Conservation (phyloP, 2,329 filamentous ascomycete species). For the Colletotrichum scovillei region DNA sequence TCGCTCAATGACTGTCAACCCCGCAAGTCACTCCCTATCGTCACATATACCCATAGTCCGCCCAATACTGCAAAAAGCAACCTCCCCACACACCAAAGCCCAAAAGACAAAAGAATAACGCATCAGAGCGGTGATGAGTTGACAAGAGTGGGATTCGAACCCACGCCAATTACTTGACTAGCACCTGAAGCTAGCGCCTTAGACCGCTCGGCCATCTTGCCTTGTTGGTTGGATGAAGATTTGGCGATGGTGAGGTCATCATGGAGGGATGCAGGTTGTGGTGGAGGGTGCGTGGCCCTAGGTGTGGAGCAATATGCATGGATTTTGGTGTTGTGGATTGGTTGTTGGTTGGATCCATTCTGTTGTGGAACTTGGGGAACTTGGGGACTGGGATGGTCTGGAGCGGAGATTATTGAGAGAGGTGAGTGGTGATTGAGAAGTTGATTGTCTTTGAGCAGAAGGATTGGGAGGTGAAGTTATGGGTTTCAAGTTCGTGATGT, state of each 20-base stretch:
- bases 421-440: neutral
- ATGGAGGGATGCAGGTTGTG: too few relatives aligned
- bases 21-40: too few relatives aligned
- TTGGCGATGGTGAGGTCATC: rapidly evolving
- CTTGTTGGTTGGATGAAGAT: neutral
- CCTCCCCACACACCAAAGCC: neutral
- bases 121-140: neutral
- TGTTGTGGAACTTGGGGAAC: neutral
- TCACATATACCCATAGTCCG: neutral
- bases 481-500: neutral
- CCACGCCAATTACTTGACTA: slow-evolving; percentile 25
- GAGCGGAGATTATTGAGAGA: neutral
- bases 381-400: too few relatives aligned
- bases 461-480: neutral
- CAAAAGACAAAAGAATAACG: neutral
- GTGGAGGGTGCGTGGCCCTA: neutral
- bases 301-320: slow-evolving; percentile 1
- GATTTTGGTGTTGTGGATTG: neutral
- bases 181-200: slow-evolving; percentile 26
- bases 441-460: neutral
- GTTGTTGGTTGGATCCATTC: neutral
- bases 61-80: neutral
- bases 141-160: slow-evolving; percentile 25
- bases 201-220: slow-evolving; percentile 25
- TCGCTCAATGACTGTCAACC: too few relatives aligned